phyloP scores from a whole-genome alignment of 495 filamentous ascomycete species.

The Chaetomium fimeti region DNA sequence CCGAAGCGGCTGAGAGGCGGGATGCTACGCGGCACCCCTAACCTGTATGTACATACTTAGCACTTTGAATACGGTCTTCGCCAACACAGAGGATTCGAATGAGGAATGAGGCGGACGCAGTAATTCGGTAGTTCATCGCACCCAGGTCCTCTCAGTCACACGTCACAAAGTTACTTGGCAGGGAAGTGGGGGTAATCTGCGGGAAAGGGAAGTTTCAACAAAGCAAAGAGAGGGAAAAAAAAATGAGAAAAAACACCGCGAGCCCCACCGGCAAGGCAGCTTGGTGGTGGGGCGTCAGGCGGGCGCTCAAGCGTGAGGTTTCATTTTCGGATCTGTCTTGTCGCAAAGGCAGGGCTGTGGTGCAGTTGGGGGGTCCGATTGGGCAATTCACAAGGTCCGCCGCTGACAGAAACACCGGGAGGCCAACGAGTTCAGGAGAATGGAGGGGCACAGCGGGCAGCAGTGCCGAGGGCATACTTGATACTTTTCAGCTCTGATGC shows the following conservation, averaged over 20 bases:
- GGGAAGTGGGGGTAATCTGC: background rate
- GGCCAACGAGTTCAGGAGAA: background rate
- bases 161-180: background rate
- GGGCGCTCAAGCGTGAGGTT: constrained; percentile 9
- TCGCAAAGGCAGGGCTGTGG: constrained; percentile 13
- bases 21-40: background rate
- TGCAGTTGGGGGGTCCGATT: constrained; percentile 8
- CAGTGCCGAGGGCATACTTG: background rate
- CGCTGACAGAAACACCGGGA: background rate
- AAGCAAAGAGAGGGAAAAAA: background rate
- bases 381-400: background rate
- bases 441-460: constrained; percentile 5
- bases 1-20: background rate
- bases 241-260: background rate
- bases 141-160: background rate
- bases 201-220: background rate
- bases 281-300: background rate
- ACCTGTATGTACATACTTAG: background rate
- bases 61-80: background rate
- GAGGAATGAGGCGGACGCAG: background rate
- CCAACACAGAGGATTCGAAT: background rate
- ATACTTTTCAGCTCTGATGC: background rate
- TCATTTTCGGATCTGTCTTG: background rate
- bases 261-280: background rate
- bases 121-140: background rate